Conservation (phyloP, 1,139 yeast genomes). For the Sugiyamaella grinbergsii region DNA sequence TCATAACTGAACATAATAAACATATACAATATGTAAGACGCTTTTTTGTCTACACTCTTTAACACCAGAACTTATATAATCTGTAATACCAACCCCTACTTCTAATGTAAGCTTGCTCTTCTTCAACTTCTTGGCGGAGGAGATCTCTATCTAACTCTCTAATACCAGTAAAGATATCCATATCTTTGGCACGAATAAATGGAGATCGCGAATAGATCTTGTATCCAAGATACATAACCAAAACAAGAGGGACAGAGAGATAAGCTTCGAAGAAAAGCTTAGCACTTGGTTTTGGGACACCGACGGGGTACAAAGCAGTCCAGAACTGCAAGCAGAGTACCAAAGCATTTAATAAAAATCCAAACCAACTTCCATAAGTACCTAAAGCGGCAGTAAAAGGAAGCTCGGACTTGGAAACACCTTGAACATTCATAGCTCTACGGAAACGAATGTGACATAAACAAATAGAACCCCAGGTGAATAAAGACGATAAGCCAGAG, state of each 20-base stretch:
- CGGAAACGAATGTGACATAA: conserved; percentile 79
- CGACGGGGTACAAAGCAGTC: conserved; percentile 74
- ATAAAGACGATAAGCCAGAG: conserved; percentile 80
- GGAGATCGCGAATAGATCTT: conserved; percentile 52
- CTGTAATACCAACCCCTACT: conserved; percentile 45
- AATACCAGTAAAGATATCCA: conserved; percentile 59
- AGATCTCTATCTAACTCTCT: conserved; percentile 57
- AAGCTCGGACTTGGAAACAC: conserved; percentile 64
- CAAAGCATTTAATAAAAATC: conserved; percentile 59
- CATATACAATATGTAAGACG: no score
- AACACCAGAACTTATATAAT: conserved; percentile 54
- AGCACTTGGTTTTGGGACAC: conserved; percentile 45
- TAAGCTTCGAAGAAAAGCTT: conserved; percentile 54
- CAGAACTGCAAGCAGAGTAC: conserved; percentile 81
- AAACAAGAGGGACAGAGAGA: conserved; percentile 56
- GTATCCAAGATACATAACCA: conserved; percentile 53
- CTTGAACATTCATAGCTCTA: conserved; percentile 66
- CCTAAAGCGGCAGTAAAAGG: conserved; percentile 74
- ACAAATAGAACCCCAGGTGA: conserved; percentile 82
- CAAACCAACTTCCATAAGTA: conserved; percentile 66
- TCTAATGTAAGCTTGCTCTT: conserved; percentile 48
- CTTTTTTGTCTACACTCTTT: conserved; percentile 16
- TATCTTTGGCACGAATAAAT: conserved; percentile 49
- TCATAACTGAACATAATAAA: conserved; percentile 2
- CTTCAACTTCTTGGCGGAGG: conserved; percentile 54